A percentile compares a stretch with the other conserved stretches of the same genome.
phyloP scores from a whole-genome alignment of 352 stramenopile species.

The Phytophthora pistaciae region DNA sequence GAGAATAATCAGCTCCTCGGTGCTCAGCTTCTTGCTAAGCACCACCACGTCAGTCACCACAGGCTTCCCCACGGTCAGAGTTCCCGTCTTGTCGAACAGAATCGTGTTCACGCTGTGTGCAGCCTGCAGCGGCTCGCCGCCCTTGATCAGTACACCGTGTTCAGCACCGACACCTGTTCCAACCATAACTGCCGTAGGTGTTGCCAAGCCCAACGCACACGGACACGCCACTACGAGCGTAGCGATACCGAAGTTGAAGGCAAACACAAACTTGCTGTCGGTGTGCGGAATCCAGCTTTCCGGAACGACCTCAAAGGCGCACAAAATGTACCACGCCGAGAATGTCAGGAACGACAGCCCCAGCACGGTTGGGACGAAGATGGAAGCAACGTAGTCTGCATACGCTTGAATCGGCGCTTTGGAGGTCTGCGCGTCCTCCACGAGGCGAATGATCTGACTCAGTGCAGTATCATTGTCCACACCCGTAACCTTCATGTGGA shows the following conservation, averaged over 20 bases:
- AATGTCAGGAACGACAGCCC: slow-evolving; percentile 95
- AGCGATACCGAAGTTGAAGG: slow-evolving; percentile 98
- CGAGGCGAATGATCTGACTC: slow-evolving; percentile 98
- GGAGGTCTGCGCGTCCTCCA: slow-evolving; percentile 98
- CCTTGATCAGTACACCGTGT: slow-evolving; percentile 99
- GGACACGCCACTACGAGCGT: slow-evolving; percentile 99
- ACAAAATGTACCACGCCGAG: slow-evolving; percentile 94
- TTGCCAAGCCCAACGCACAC: slow-evolving; percentile 98
- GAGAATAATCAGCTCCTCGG: slow-evolving; percentile 89
- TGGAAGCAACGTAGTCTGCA: slow-evolving; percentile 95
- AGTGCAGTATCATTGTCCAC: slow-evolving; percentile 95
- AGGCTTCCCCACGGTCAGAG: slow-evolving; percentile 95
- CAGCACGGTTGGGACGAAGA: slow-evolving; percentile 97
- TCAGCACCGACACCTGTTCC: slow-evolving; percentile 97
- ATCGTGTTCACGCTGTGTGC: slow-evolving; percentile 95
- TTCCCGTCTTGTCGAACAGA: slow-evolving; percentile 99
- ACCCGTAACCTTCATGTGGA: slow-evolving; percentile 94
- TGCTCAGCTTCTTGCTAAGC: slow-evolving; percentile 75
- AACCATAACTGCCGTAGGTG: slow-evolving; percentile 98
- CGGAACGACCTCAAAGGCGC: slow-evolving; percentile 65
- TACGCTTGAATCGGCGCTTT: slow-evolving; percentile 99
- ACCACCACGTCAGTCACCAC: slow-evolving; percentile 89
- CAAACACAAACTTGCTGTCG: slow-evolving; percentile 92
- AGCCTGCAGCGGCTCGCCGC: slow-evolving; percentile 93
- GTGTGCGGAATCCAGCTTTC: slow-evolving; percentile 71